Conservation (phyloP, 345 rosid species). For the Eucalyptus brandiana region DNA sequence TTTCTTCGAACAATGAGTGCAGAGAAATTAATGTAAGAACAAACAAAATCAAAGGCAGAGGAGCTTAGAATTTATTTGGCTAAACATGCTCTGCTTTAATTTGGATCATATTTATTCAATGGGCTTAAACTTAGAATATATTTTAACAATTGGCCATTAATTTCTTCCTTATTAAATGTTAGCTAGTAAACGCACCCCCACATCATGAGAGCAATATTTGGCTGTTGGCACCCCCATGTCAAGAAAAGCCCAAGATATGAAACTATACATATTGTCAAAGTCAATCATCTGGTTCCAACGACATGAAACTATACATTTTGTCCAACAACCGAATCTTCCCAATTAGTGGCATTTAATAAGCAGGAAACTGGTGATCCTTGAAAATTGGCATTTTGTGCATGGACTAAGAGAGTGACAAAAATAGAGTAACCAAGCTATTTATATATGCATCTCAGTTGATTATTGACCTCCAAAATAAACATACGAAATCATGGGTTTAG, state of each 20-base stretch:
- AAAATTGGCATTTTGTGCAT: not conserved
- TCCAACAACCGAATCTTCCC: fast-evolving
- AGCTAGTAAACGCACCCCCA: not conserved
- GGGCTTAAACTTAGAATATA: too few relatives aligned
- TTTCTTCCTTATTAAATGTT: not conserved
- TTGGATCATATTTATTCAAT: too few relatives aligned
- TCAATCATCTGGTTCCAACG: too few relatives aligned
- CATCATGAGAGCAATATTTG: fast-evolving
- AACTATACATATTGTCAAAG: not conserved
- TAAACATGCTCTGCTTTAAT: too few relatives aligned
- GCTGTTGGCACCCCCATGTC: not conserved
- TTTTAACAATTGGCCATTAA: not conserved
- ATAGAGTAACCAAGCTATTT: fast-evolving
- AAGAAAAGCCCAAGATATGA: not conserved
- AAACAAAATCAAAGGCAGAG: too few relatives aligned
- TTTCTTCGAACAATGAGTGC: fast-evolving
- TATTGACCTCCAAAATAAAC: fast-evolving
- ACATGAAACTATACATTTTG: too few relatives aligned
- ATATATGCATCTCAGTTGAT: not conserved
- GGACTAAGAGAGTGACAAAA: not conserved
- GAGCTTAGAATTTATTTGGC: too few relatives aligned
- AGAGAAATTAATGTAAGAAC: too few relatives aligned
- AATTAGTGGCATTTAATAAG: fast-evolving
- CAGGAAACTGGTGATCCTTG: not conserved
- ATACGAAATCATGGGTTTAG: fast-evolving